Base-by-base conservation (phyloP, 1,139 yeast genomes). In the Sugiyamaella japonica region DNA sequence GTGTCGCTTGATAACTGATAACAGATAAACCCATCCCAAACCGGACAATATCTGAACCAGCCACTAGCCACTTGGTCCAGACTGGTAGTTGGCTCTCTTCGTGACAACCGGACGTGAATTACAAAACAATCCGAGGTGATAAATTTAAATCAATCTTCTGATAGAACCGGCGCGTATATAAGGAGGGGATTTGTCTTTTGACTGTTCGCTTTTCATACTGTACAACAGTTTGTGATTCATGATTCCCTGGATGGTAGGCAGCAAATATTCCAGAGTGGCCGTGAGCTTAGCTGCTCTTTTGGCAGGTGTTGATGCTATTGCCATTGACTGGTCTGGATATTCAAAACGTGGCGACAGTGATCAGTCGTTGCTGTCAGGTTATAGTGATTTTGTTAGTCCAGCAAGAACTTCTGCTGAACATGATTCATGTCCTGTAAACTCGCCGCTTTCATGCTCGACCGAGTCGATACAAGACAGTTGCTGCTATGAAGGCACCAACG, bases 401-500 rank as follows among this genome's bases (percentile, higher is more conserved):
- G 16, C 38, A 12, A 28, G 54, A 38, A 13, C 17, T 23, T 39
- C 54, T 17, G 54, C 64, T 9, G 61, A 60, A 25, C 74, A 70
- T 57, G 62, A 62, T 23, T 44, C 63, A 17, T 89, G 96, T 65
- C 95, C 96, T 0, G 66, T 76, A 0, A 81, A 84, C 61, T 62
- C 79, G 1, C 96, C 96, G 0, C 69, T 81, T 36, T 79, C 89
- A n/a, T 87, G 96, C 65, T 70, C 78, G 16, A 66, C 69, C 45
- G 61, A 70, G 13, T 44, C 60, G 7, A 50, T 57, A 2, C 50
- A 41, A 8, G 66, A 73, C 77, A 69, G 83, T 1, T 93, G 99
- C 67, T 93, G 98, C 69, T 89, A 84, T 69, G 97, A 91, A 67
- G 79, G 83, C 49, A 95, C 96, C 2, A 93, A 95, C 34, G 97